A percentile compares a stretch with the other conserved stretches of the same genome.
phyloP scores from a whole-genome alignment of 768 basidiomycete species.

The Suillus cothurnatus region DNA sequence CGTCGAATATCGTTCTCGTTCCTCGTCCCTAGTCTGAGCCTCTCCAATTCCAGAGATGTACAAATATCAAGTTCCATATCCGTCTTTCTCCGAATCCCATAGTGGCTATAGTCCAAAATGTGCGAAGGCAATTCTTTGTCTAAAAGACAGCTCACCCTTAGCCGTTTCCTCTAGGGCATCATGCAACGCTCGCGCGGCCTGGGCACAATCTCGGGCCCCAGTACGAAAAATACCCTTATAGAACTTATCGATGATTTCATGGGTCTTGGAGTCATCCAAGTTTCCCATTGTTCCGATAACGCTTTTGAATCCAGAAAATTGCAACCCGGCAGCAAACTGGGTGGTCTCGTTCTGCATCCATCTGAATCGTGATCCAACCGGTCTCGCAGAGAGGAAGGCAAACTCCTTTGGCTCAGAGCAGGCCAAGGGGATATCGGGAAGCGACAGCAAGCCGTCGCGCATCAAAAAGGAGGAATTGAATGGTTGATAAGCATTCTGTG shows the following conservation, averaged over 20 bases:
- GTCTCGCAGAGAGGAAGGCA: slow-evolving; percentile 23
- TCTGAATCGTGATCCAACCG: background rate
- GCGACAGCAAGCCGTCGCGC: slow-evolving; percentile 5
- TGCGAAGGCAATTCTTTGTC: slow-evolving; percentile 8
- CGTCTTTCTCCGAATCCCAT: background rate
- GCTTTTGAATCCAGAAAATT: slow-evolving; percentile 25
- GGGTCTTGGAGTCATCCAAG: slow-evolving; percentile 3
- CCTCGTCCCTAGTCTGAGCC: no score
- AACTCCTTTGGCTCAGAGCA: slow-evolving; percentile 8
- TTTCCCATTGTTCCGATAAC: slow-evolving; percentile 28
- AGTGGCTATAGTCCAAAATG: slow-evolving; percentile 9
- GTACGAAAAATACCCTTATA: slow-evolving; percentile 3
- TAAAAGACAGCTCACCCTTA: background rate
- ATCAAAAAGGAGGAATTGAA: slow-evolving; percentile 15
- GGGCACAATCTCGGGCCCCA: slow-evolving; percentile 6
- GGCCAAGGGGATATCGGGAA: slow-evolving; percentile 8
- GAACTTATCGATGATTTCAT: background rate
- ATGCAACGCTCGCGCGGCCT: slow-evolving; percentile 11
- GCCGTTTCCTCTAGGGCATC: background rate
- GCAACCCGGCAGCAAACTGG: slow-evolving; percentile 27
- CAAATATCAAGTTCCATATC: background rate
- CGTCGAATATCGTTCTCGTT: no score
- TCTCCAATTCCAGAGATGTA: no score
- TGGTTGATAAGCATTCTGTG: slow-evolving; percentile 11
- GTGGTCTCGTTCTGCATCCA: slow-evolving; percentile 19